Conservation (phyloP, 2,329 filamentous ascomycete genomes). For the Xylaria sp. region DNA sequence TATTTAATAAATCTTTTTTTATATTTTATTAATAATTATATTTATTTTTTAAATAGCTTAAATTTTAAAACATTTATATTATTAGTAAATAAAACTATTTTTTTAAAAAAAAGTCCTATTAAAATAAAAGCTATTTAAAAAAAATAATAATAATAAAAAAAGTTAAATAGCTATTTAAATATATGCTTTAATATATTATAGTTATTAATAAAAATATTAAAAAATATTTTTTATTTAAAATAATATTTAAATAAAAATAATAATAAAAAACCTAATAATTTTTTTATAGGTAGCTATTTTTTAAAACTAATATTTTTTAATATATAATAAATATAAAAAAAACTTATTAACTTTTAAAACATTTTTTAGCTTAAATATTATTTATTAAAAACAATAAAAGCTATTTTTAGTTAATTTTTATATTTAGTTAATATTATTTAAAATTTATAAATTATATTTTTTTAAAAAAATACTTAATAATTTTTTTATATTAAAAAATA, state of each 20-base stretch:
- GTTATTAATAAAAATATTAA: neutral
- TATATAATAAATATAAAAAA: constrained; percentile 4
- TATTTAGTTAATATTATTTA: neutral
- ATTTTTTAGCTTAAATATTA: neutral
- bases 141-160: neutral
- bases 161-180: neutral
- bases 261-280: neutral
- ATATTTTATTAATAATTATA: neutral
- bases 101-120: neutral
- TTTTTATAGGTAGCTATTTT: neutral
- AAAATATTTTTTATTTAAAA: neutral
- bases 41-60: neutral
- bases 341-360: neutral
- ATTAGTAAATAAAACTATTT: neutral
- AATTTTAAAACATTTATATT: neutral
- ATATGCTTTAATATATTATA: neutral
- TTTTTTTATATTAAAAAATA: constrained; percentile 2
- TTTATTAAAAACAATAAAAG: neutral
- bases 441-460: neutral
- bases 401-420: constrained; percentile 3
- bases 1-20: neutral
- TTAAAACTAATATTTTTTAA: constrained; percentile 2
- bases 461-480: constrained; percentile 3
- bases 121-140: neutral
- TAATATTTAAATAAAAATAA: neutral